Evolutionary conservation across 1,284 basidiomycete species (phyloP).

Genomic region (Pseudomicrostroma phylloplanum): DNA sequence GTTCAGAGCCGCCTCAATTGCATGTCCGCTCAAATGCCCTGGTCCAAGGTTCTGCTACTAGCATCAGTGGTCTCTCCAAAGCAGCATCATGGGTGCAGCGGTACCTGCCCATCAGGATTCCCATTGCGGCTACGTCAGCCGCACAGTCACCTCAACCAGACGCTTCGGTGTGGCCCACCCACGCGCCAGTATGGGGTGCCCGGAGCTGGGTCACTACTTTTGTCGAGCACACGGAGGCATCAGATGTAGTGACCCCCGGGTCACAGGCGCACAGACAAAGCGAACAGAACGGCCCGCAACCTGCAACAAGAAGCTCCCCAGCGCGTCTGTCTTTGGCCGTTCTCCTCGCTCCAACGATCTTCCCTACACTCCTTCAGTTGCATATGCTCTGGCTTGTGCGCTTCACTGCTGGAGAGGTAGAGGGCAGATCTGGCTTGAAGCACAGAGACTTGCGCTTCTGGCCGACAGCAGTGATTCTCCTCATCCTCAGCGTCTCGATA

Average conservation of each 20-base stretch:
- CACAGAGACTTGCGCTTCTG: neutral
- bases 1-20: no score
- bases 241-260: neutral
- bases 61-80: no score
- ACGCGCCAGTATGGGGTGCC: neutral
- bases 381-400: constrained; percentile 4
- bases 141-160: no score
- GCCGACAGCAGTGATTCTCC: neutral
- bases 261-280: no score
- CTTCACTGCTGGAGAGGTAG: neutral
- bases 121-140: no score
- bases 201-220: neutral
- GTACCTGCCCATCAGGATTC: no score
- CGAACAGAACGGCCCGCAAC: no score
- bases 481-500: neutral
- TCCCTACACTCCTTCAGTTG: constrained; percentile 3
- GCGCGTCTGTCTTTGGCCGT: neutral
- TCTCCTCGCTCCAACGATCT: neutral
- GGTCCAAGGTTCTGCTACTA: no score
- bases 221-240: neutral
- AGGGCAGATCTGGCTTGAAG: neutral
- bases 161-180: neutral
- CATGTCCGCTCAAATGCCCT: no score
- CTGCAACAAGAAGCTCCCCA: neutral
- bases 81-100: no score